Percentiles rank a stretch among this genome's conserved stretches.
Evolutionary conservation across 1,284 basidiomycete species (phyloP).

Genomic region (Athelia psychrophila): DNA sequence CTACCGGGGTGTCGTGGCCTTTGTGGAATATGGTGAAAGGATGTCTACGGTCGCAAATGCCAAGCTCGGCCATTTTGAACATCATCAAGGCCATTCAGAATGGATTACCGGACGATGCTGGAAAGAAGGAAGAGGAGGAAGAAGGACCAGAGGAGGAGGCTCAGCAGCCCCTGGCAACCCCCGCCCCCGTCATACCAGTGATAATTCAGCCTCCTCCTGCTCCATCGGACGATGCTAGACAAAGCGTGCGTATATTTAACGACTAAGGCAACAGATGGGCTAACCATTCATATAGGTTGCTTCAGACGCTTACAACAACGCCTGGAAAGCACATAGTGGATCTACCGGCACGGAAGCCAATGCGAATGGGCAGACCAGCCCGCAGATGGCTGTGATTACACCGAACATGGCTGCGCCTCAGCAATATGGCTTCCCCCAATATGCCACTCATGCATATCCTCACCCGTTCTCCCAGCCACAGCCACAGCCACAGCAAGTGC

Average conservation of each 20-base stretch:
- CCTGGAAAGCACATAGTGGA: conserved; percentile 52
- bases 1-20: conserved; percentile 60
- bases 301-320: conserved; percentile 49
- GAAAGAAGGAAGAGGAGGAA: conserved; percentile 34
- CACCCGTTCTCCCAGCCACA: not conserved
- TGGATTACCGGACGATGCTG: conserved; percentile 42
- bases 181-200: conserved; percentile 3
- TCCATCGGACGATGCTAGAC: conserved; percentile 18
- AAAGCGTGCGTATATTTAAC: conserved; percentile 8
- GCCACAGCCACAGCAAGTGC: not conserved
- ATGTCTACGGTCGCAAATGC: conserved; percentile 49
- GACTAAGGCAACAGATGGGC: not conserved
- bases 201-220: conserved; percentile 18
- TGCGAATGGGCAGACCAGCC: conserved; percentile 8
- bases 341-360: conserved; percentile 23
- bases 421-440: not conserved
- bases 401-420: not conserved
- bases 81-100: conserved; percentile 53
- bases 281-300: conserved; percentile 24
- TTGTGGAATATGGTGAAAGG: conserved; percentile 70
- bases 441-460: not conserved
- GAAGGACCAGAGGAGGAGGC: conserved; percentile 21
- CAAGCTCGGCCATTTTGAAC: conserved; percentile 55
- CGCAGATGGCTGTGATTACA: conserved; percentile 10
- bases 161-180: conserved; percentile 13